Evolutionary conservation across 805 yeast species (phyloP), one percentile per base, ranked within the genome.

Genomic region (Starmerella bombicola): DNA sequence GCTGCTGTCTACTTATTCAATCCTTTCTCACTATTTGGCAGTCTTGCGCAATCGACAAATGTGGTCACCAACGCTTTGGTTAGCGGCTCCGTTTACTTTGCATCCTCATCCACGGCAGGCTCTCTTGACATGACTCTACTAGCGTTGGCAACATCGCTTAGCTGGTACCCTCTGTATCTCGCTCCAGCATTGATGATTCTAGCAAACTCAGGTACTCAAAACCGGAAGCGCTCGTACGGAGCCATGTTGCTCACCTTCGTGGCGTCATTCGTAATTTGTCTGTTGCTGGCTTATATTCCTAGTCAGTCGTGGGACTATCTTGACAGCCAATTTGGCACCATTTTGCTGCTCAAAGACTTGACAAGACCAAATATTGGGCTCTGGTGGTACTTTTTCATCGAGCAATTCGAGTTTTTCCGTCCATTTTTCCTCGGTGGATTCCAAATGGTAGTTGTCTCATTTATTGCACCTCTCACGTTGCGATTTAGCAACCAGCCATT

Each of bases 321-420:
- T n/a, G 42, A 53, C 25, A 61, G 73, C 8, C 68, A 73, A 30
- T 83, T 78, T 54, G 76, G 78, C 13, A 50, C 58, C 7, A 45
- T 48, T 5, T 55, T 83, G 5, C 63, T 65, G 19, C 78, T 82
- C 52, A 68, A 68, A 29, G 86, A 83, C 48, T 73, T 85, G 46
- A 68, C 77, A 4, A 36, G 48, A 33, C 98, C 98, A 21, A 91
- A 91, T 60, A 59, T 91, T 49, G 98, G 98, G 0, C 65, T 91
- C 17, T 91, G 99, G 99, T 91, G 99, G 99, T 91, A 91, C 64
- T 76, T 86, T 53, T 91, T 91, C 66, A 80, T 88, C 31, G 98
- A 91, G 60, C 81, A 91, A 74, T 91, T 91, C 62, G 91, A 80
- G 41, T 80, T 76, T 56, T 91, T 88, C 67, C 70, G 78, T 22